Evolutionary conservation across 352 stramenopile species (phyloP), one percentile per base, ranked within the genome.

Genomic region (Phytophthora tentaculata): DNA sequence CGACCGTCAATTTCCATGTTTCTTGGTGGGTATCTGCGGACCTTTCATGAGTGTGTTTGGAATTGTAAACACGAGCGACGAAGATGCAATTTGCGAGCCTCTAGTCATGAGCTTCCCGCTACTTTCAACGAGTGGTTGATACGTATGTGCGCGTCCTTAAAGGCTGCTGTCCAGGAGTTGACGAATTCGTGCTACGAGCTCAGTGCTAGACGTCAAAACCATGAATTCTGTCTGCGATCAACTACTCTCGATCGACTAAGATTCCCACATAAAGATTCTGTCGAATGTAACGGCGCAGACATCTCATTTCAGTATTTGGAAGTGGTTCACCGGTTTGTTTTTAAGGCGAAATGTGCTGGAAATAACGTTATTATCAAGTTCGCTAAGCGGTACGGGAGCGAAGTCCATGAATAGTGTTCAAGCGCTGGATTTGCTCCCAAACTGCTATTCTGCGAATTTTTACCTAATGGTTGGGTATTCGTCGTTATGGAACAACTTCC

Each of bases 401-500:
- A 52, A 32, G 45, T 52, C 20, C 45, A 52, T 35, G 20, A 52
- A 10, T 35, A 35, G 5, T 52, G 45, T 35, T 52, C 10, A 14
- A 35, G 26, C 9, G 20, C 45, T 19, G 22, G 45, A 19, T 52
- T 52, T 54, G 48, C 24, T 54, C 24, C 48, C 3, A 23, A 7
- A 20, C 43, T 48, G 22, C 43, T 76, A 13, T 70, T 47, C 48
- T 70, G 43, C 17, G 67, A 72, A 54, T 17, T 23, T 2, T 52
- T 72, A 24, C 49, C 55, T 16, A 71, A 28, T 58, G 72, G 65
- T 24, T 77, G 68, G 64, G 20, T 57, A 29, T 69, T 74, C 26
- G n/a, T 76, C 49, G 68, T 80, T 19, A 77, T 74, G 68, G 65
- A 77, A 47, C 26, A 32, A 45, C 24, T 23, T 68, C 12, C 20